phyloP scores from a whole-genome alignment of 345 rosid species.

The Schrenkiella parvula region DNA sequence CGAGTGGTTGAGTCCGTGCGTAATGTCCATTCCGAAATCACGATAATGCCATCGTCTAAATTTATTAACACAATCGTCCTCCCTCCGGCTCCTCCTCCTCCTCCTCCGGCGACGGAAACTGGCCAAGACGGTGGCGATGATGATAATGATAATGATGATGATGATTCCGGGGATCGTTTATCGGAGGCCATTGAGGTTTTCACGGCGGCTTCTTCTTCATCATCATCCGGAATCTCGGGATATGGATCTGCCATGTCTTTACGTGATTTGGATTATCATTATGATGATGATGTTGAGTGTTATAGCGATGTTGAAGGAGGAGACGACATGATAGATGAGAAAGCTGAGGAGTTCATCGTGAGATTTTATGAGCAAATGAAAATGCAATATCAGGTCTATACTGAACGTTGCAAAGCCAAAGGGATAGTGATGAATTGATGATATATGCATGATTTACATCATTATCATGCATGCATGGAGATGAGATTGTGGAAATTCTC shows the following conservation, averaged over 20 bases:
- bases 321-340: slow-evolving; percentile 63
- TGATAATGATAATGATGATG: background rate
- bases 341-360: slow-evolving; percentile 68
- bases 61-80: slow-evolving; percentile 31
- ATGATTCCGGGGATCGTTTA: slow-evolving; percentile 6
- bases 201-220: slow-evolving; percentile 26
- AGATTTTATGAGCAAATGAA: slow-evolving; percentile 57
- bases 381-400: slow-evolving; percentile 36
- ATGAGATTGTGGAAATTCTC: background rate
- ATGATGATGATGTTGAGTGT: slow-evolving; percentile 12
- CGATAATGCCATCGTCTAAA: slow-evolving; percentile 26
- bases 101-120: background rate
- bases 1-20: slow-evolving; percentile 51
- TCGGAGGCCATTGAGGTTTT: slow-evolving; percentile 24
- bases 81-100: slow-evolving; percentile 31
- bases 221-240: slow-evolving; percentile 27
- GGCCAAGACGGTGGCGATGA: background rate
- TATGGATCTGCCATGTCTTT: slow-evolving; percentile 49
- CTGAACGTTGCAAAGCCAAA: slow-evolving; percentile 27
- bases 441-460: background rate
- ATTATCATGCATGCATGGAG: slow-evolving; percentile 1
- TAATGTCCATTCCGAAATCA: background rate
- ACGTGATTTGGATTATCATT: slow-evolving; percentile 19
- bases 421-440: background rate
- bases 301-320: slow-evolving; percentile 34